Evolutionary conservation across 495 filamentous ascomycete species (phyloP), one percentile per base, ranked within the genome.

Genomic region (Penicillium longicatenatum): DNA sequence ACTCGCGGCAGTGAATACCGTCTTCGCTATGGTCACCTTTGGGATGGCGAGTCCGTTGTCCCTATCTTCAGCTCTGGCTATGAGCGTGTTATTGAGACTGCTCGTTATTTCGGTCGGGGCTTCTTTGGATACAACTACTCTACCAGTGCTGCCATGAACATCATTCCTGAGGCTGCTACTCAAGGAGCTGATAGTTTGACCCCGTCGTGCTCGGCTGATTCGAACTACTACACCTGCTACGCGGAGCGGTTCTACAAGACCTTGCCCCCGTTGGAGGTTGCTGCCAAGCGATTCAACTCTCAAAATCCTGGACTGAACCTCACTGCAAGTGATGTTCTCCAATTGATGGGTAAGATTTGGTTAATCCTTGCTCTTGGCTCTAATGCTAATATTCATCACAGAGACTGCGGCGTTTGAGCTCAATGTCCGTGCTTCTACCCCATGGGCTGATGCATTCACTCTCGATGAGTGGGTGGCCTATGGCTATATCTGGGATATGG

Each of bases 371-470:
- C 17, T 39, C 17, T 16, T n/a, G 14, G 14, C 16, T 39, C n/a
- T 0, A 48, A 10, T 7, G 12, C 26, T 2, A 12, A 31, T 19
- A 10, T 21, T 31, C 6, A n/a, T n/a, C 49, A 12, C 26, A 70
- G 67, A 50, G 3, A 67, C 82, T 64, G 80, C 81, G 42, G 79
- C 80, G 16, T 84, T 82, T 51, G 82, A 84, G 62, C 74, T 72
- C 0, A 77, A 73, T n/a, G 76, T 75, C 2, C 73, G 77, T 41
- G 77, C 76, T 19, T 67, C 48, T 42, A 80, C 76, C 37, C 65
- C 65, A 20, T 84, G 82, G 79, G 82, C 80, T 52, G 63, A 75
- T 52, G 73, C 79, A 31, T 84, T 84, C 66, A 81, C 78, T 8
- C 70, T 70, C 45, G 66, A 76, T 14, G 81, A 84, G 52, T 83